phyloP scores from a whole-genome alignment of 345 rosid species.

The Populus tremula region DNA sequence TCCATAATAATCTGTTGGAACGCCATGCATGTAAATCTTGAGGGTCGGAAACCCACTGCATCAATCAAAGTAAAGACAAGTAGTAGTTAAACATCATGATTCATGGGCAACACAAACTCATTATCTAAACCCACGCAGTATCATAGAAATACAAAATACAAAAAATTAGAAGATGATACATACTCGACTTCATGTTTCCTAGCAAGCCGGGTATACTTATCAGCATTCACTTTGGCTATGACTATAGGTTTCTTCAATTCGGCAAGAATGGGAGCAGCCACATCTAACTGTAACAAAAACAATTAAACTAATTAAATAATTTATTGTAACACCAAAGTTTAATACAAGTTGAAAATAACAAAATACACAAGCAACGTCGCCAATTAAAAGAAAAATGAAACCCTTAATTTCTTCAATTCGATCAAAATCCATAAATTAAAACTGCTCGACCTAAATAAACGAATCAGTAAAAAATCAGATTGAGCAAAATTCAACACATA shows the following conservation, averaged over 20 bases:
- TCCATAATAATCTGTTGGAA: conserved; percentile 76
- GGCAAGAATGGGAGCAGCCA: conserved; percentile 79
- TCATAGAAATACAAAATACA: neutral
- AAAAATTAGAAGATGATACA: conserved; percentile 11
- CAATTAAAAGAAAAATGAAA: neutral
- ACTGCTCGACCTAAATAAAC: neutral
- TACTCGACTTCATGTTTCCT: conserved; percentile 81
- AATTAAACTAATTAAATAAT: neutral
- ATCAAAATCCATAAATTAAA: neutral
- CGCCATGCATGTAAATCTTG: conserved; percentile 77
- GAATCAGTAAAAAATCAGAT: neutral
- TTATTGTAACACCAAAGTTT: neutral
- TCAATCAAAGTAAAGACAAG: conserved; percentile 2
- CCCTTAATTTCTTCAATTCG: neutral
- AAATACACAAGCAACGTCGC: no score
- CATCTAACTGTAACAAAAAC: conserved; percentile 62
- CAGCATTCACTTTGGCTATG: conserved; percentile 84
- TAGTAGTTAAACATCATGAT: neutral
- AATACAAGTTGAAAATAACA: neutral
- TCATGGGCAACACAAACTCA: neutral
- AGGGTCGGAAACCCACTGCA: conserved; percentile 84
- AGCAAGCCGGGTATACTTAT: conserved; percentile 62
- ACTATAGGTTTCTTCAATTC: conserved; percentile 67
- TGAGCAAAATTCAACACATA: neutral
- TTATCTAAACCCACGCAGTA: neutral